phyloP scores from a whole-genome alignment of 2,329 filamentous ascomycete species.

The Didymella pinodella region DNA sequence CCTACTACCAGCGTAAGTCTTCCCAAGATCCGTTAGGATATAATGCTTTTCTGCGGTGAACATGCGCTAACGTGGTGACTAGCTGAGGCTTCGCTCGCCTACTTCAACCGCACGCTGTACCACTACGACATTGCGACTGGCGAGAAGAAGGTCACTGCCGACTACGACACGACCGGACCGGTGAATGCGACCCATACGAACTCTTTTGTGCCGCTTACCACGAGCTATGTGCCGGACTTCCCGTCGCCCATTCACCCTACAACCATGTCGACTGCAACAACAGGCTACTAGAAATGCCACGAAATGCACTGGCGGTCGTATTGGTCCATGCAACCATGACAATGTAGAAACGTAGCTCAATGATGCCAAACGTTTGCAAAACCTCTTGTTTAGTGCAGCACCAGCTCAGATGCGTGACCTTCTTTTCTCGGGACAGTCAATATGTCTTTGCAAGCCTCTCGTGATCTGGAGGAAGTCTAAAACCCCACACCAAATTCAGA shows the following conservation, averaged over 20 bases:
- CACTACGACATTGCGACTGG: conserved; percentile 50
- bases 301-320: neutral
- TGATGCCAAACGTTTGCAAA: too few relatives aligned
- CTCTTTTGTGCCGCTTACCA: conserved; percentile 46
- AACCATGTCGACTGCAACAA: conserved; percentile 4
- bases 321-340: too few relatives aligned
- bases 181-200: conserved; percentile 53
- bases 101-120: conserved; percentile 50
- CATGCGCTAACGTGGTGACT: neutral
- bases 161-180: conserved; percentile 42
- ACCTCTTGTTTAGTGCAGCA: too few relatives aligned
- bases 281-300: conserved; percentile 9
- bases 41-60: too few relatives aligned
- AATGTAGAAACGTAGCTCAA: too few relatives aligned
- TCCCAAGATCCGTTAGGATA: too few relatives aligned
- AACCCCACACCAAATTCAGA: too few relatives aligned
- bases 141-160: conserved; percentile 43
- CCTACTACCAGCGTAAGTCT: conserved; percentile 52
- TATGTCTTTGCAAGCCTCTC: too few relatives aligned
- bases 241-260: conserved; percentile 29
- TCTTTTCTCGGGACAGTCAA: too few relatives aligned
- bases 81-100: conserved; percentile 45
- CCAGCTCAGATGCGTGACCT: too few relatives aligned
- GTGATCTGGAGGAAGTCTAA: too few relatives aligned
- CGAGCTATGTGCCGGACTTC: conserved; percentile 17